These are phyloP conservation scores for Tuber magnatum DNA, from an alignment of 495 filamentous ascomycete genomes.

Conservation along the genomic window DNA sequence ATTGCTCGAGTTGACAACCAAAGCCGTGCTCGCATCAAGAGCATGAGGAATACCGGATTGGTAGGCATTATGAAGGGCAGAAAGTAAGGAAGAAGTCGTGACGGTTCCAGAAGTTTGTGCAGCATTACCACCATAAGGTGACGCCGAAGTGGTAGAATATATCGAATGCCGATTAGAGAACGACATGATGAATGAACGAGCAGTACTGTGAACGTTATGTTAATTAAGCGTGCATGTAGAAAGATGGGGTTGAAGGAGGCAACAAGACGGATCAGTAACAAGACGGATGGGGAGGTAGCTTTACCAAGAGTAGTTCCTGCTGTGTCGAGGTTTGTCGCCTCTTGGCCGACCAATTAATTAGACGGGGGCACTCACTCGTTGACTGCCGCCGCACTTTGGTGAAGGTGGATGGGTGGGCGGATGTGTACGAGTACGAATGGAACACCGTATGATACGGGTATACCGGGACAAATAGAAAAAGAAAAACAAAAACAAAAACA, in stretches of 20 bases:
- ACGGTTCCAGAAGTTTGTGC: constrained; percentile 58
- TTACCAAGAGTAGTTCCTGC: constrained; percentile 20
- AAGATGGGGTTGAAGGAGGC: background rate
- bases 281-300: constrained; percentile 6
- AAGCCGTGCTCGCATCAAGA: constrained; percentile 81
- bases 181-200: constrained; percentile 52
- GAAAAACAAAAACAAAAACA: constrained; percentile 31
- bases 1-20: constrained; percentile 81
- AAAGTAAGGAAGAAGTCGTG: constrained; percentile 85
- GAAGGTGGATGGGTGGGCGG: constrained; percentile 5
- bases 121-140: constrained; percentile 50
- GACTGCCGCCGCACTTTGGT: background rate
- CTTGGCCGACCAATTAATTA: constrained; percentile 4
- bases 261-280: constrained; percentile 8
- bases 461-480: constrained; percentile 35
- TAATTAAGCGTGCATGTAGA: constrained; percentile 9
- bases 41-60: constrained; percentile 69
- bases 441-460: no score
- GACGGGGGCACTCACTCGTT: constrained; percentile 10
- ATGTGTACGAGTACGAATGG: constrained; percentile 19
- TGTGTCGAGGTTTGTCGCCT: constrained; percentile 15
- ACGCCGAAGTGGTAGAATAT: constrained; percentile 69
- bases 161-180: constrained; percentile 69
- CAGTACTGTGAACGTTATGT: constrained; percentile 3
- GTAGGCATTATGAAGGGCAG: constrained; percentile 84